Conservation (phyloP, 345 rosid species). For the Aquilaria malaccensis region DNA sequence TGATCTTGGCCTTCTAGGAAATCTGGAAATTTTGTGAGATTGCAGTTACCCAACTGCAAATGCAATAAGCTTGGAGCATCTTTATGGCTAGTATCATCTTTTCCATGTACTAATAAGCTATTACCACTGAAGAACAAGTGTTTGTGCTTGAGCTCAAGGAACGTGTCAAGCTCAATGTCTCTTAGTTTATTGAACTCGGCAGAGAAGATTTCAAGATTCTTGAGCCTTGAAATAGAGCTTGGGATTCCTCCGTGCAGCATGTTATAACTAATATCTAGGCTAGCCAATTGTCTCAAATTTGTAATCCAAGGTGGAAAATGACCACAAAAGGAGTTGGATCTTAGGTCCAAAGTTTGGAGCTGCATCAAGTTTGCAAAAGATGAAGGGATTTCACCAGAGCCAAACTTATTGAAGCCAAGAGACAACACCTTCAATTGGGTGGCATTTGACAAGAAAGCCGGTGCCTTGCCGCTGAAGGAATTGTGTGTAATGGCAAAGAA, state of each 20-base stretch:
- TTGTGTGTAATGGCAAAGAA: background rate
- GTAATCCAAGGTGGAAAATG: background rate
- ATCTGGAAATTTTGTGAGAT: background rate
- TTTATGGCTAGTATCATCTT: background rate
- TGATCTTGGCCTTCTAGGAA: background rate
- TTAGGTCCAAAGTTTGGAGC: background rate
- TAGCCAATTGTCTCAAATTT: background rate
- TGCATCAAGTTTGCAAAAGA: background rate
- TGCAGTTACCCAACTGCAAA: background rate
- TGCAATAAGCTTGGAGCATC: background rate
- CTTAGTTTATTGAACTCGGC: background rate
- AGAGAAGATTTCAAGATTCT: background rate
- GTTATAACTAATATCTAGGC: background rate
- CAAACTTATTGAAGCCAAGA: background rate
- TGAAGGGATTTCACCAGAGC: background rate
- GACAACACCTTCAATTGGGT: too few relatives aligned
- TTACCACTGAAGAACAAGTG: background rate
- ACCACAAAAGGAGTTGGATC: background rate
- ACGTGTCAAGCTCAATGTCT: background rate
- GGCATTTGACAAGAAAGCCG: background rate
- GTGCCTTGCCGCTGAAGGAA: background rate
- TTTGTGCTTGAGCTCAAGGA: background rate
- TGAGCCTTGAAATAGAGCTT: background rate
- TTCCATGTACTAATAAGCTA: background rate
- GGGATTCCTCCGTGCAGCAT: slow-evolving; percentile 10